These are phyloP conservation scores for Hyaloscypha variabilis DNA, from an alignment of 495 filamentous ascomycete species.

Conservation along the genomic window DNA sequence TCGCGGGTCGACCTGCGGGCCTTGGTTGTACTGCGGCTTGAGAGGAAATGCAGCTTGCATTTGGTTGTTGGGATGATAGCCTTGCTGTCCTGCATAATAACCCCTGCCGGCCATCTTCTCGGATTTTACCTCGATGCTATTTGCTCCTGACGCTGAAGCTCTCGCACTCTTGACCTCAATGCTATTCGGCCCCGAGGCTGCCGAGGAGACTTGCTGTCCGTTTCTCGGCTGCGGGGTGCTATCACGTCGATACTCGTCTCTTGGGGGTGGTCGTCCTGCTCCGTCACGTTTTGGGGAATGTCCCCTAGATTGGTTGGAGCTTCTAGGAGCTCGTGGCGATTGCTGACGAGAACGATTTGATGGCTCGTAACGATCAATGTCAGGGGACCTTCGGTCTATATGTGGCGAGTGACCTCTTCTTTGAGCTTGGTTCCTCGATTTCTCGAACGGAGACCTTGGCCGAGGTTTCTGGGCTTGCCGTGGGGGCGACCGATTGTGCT, in stretches of 20 bases:
- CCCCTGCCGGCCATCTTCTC: slow-evolving; percentile 41
- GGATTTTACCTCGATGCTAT: slow-evolving; percentile 37
- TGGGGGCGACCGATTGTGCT: slow-evolving; percentile 22
- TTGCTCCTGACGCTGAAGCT: slow-evolving; percentile 31
- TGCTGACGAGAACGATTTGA: slow-evolving; percentile 27
- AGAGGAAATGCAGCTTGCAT: slow-evolving; percentile 40
- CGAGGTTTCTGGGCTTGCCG: slow-evolving; percentile 16
- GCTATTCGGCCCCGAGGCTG: slow-evolving; percentile 29
- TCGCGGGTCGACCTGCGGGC: slow-evolving; percentile 41
- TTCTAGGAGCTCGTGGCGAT: slow-evolving; percentile 27
- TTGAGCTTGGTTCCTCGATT: slow-evolving; percentile 16
- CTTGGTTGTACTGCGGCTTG: slow-evolving; percentile 35
- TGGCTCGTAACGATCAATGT: slow-evolving; percentile 31
- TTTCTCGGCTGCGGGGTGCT: slow-evolving; percentile 20
- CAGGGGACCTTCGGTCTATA: slow-evolving; percentile 21
- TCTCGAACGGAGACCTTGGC: slow-evolving; percentile 24
- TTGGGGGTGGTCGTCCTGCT: slow-evolving; percentile 16
- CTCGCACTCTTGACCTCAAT: slow-evolving; percentile 26
- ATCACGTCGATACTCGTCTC: slow-evolving; percentile 26
- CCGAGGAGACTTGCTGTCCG: slow-evolving; percentile 5
- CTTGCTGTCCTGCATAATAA: slow-evolving; percentile 36
- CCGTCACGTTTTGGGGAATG: slow-evolving; percentile 24
- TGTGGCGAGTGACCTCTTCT: slow-evolving; percentile 21
- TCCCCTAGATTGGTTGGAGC: slow-evolving; percentile 12
- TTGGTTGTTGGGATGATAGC: slow-evolving; percentile 40